phyloP scores from a whole-genome alignment of 768 basidiomycete species.

The Boletus rex-veris region DNA sequence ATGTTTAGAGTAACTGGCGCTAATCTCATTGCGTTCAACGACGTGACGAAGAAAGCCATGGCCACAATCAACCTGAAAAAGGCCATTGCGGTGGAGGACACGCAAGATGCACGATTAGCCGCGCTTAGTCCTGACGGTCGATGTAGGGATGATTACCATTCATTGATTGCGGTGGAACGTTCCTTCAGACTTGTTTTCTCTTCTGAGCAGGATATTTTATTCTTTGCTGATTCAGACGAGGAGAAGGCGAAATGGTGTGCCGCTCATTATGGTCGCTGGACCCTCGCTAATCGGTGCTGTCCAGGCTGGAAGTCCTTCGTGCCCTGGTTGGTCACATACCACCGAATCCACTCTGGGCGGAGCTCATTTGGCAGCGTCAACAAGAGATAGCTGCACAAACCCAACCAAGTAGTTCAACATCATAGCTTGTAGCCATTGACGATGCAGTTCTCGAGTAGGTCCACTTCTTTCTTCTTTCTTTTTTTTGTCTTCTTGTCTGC shows the following conservation, averaged over 20 bases:
- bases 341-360: conserved; percentile 90
- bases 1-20: conserved; percentile 82
- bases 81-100: conserved; percentile 73
- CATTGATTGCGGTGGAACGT: conserved; percentile 67
- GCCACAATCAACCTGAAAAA: conserved; percentile 90
- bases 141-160: conserved; percentile 56
- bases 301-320: conserved; percentile 80
- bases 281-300: conserved; percentile 1
- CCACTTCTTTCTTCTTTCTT: conserved; percentile 1
- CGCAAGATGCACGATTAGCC: conserved; percentile 53
- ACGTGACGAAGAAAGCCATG: conserved; percentile 86
- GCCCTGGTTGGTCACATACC: conserved; percentile 88
- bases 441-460: neutral
- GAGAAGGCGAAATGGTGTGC: conserved; percentile 85
- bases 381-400: conserved; percentile 36
- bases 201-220: conserved; percentile 73
- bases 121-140: conserved; percentile 44
- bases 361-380: conserved; percentile 83
- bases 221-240: conserved; percentile 88
- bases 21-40: conserved; percentile 86
- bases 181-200: conserved; percentile 85
- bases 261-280: neutral
- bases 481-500: conserved; percentile 11
- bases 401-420: neutral
- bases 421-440: neutral